phyloP scores from a whole-genome alignment of 345 rosid species.

The Theobroma cacao region DNA sequence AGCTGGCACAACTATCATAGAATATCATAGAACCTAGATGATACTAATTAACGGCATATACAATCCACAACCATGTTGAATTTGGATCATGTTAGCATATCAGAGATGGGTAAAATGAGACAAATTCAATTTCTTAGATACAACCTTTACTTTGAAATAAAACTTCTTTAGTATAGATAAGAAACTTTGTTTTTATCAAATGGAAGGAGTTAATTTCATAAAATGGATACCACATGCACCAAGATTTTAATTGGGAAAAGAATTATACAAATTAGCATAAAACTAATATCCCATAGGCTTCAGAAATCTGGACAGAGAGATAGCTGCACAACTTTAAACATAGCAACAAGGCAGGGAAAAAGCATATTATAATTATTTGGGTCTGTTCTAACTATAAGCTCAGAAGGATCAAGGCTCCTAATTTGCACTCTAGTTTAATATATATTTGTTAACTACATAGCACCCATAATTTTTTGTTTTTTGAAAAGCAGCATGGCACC shows the following conservation, averaged over 20 bases:
- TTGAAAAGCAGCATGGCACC: too few species aligned
- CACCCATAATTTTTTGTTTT: too few species aligned
- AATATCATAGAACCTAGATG: neutral
- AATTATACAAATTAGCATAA: neutral
- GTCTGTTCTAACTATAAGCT: neutral
- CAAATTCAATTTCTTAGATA: neutral
- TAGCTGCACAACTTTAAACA: neutral
- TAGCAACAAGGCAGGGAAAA: neutral
- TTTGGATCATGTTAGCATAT: neutral
- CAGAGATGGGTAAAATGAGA: neutral
- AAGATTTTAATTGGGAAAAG: neutral
- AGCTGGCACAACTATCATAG: slow-evolving; percentile 13
- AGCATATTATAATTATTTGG: neutral
- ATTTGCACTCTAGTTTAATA: neutral
- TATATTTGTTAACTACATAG: neutral
- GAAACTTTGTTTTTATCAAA: neutral
- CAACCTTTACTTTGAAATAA: neutral
- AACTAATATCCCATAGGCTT: neutral
- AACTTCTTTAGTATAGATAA: neutral
- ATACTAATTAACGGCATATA: neutral
- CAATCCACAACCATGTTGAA: neutral
- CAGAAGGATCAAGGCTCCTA: neutral
- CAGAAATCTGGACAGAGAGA: neutral
- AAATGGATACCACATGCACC: neutral
- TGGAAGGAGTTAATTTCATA: neutral